phyloP scores from a whole-genome alignment of 2,329 filamentous ascomycete species.

The Onygena corvina region DNA sequence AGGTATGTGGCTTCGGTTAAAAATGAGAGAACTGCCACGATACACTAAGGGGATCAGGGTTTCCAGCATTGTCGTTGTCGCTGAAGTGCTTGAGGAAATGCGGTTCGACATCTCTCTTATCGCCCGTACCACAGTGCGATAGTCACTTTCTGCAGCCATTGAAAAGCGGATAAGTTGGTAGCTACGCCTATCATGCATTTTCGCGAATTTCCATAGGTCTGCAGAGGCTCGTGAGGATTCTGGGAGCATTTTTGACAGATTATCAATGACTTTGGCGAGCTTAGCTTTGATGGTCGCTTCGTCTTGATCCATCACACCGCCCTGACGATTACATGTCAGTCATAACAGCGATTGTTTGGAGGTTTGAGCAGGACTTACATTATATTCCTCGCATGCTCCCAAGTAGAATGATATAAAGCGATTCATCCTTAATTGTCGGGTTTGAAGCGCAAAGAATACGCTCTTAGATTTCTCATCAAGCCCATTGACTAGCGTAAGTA shows the following conservation, averaged over 20 bases:
- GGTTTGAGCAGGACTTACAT: conserved; percentile 34
- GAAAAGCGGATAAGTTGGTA: conserved; percentile 84
- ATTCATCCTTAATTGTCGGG: conserved; percentile 61
- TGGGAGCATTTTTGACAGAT: conserved; percentile 61
- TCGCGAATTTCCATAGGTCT: conserved; percentile 83
- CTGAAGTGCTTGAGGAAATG: conserved; percentile 52
- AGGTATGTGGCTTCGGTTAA: conserved; percentile 87
- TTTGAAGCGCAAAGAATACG: conserved; percentile 79
- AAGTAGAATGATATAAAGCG: conserved; percentile 65
- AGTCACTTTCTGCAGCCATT: conserved; percentile 75
- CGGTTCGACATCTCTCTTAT: conserved; percentile 82
- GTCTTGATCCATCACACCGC: conserved; percentile 61
- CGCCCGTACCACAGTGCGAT: conserved; percentile 77
- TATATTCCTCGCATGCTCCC: conserved; percentile 75
- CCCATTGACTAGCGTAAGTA: conserved; percentile 67
- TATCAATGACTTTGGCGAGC: conserved; percentile 60
- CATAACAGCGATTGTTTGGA: not conserved
- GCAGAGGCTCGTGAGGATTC: conserved; percentile 59
- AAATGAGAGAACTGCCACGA: conserved; percentile 69
- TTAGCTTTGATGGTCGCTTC: conserved; percentile 55
- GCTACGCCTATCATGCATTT: conserved; percentile 74
- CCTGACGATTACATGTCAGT: conserved; percentile 26
- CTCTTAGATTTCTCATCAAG: conserved; percentile 67
- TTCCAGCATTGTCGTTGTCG: conserved; percentile 52
- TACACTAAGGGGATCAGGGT: conserved; percentile 75